Evolutionary conservation across 768 basidiomycete genomes (phyloP).

Genomic region (Leccinum uliginosum): DNA sequence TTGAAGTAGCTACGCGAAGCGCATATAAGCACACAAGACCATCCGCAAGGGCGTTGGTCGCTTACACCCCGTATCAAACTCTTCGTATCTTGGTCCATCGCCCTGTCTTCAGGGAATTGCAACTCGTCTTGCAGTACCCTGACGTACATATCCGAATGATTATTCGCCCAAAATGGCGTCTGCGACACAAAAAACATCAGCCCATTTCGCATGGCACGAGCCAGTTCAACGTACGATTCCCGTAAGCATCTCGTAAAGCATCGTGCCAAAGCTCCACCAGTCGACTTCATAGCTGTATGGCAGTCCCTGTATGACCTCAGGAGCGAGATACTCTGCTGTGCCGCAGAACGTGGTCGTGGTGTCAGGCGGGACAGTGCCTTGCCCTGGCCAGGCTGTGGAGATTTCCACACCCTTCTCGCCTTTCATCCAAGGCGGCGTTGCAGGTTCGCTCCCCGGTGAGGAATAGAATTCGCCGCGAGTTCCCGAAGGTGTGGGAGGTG

Average conservation of each 20-base stretch:
- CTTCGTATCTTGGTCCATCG: conserved; percentile 94
- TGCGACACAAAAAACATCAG: conserved; percentile 29
- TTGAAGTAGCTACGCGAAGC: conserved; percentile 69
- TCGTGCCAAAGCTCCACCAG: conserved; percentile 98
- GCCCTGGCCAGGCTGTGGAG: conserved; percentile 55
- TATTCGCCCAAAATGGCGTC: conserved; percentile 92
- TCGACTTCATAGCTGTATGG: conserved; percentile 93
- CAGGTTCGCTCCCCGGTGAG: conserved; percentile 36
- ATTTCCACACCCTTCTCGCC: conserved; percentile 51
- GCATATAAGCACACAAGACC: conserved; percentile 7
- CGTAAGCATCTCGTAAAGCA: conserved; percentile 96
- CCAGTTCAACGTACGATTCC: conserved; percentile 62
- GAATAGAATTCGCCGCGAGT: conserved; percentile 52
- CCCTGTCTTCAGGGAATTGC: conserved; percentile 82
- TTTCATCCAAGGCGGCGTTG: conserved; percentile 78
- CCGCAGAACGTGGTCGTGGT: conserved; percentile 88
- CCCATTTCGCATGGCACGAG: conserved; percentile 11
- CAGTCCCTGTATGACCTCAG: conserved; percentile 91
- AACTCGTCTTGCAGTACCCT: conserved; percentile 87
- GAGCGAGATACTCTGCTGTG: conserved; percentile 95
- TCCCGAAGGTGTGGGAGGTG: conserved; percentile 57
- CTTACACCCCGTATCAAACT: conserved; percentile 90
- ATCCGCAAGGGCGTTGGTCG: conserved; percentile 10
- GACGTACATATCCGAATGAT: conserved; percentile 94
- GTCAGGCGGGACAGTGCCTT: conserved; percentile 48